Evolutionary conservation across 2,329 filamentous ascomycete genomes (phyloP), one percentile per base, ranked within the genome.

Genomic region (Exophiala oligosperma): DNA sequence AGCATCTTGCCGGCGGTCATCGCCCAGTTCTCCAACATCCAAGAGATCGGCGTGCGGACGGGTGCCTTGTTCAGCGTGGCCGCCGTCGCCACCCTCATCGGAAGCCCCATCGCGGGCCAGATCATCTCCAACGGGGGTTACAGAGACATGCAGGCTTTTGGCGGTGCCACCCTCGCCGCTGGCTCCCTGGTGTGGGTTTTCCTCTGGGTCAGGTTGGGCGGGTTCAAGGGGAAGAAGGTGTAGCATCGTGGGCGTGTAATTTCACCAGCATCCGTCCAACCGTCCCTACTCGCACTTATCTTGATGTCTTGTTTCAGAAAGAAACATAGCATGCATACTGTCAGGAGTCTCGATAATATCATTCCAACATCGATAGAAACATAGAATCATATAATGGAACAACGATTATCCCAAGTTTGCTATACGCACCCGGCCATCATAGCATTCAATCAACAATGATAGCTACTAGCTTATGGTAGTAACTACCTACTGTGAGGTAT

Each of bases 1-100:
- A 83, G 83, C 0, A 74, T 91, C 12, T 76, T 78, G 0, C 85
- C 88, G 0, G 80, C 87, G 0, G 75, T 88, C 5, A 76, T 92
- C 23, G 87, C 86, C 1, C 87, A 91, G 67, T 88, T 92, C 62
- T 85, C 83, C 1, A 86, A 89, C 50, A 81, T 90, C 29, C 78
- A 83, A 17, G 80, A 90, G 69, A 86, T 92, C 35, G 90, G 89
- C 12, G 81, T 86, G 2, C 78, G 89, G 5, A 85, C 81, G 2
- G 89, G 89, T 0, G 80, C 81, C 0, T 77, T 84, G 26, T 89
- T 88, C 69, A 80, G 83, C n/a, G 70, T 86, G 52, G 78, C 85
- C 54, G 80, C 84, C 1, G 73, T 91, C 29, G 87, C 84, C 1
- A 85, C 84, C 1, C 73, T 92, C 49, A 84, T 84, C 0, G 86